phyloP scores from a whole-genome alignment of 805 yeast genomes.

The Pichia phayaonensis region DNA sequence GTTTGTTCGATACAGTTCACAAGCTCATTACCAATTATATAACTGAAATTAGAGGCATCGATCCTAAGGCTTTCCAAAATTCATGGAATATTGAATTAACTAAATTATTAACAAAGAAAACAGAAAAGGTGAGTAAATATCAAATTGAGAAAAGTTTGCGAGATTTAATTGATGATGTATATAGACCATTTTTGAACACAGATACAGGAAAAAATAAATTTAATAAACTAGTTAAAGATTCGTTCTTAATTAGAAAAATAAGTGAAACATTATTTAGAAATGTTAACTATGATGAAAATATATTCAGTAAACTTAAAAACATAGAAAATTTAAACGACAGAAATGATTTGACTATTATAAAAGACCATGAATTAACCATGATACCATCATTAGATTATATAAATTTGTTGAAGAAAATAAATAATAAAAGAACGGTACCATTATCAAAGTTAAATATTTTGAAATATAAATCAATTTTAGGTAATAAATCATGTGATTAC shows the following conservation, averaged over 20 bases:
- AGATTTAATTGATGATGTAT: conserved; percentile 17
- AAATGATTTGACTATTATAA: conserved; percentile 17
- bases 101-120: conserved; percentile 2
- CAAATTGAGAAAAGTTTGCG: conserved; percentile 9
- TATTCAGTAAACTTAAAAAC: conserved; percentile 9
- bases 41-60: background rate
- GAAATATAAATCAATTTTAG: conserved; percentile 16
- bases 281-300: conserved; percentile 5
- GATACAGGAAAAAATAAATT: conserved; percentile 3
- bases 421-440: conserved; percentile 1
- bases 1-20: conserved; percentile 15
- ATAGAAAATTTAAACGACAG: conserved; percentile 14
- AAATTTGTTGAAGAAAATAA: conserved; percentile 2
- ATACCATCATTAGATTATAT: conserved; percentile 14
- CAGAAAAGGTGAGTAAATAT: background rate
- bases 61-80: background rate
- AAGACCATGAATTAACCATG: conserved; percentile 18
- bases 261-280: background rate
- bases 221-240: conserved; percentile 4
- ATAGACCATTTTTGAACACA: conserved; percentile 14
- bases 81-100: conserved; percentile 17
- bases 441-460: conserved; percentile 4
- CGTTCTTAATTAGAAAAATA: conserved; percentile 9
- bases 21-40: conserved; percentile 4
- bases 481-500: conserved; percentile 16